Percentiles rank a stretch among this genome's conserved stretches.
Evolutionary conservation across 2,329 filamentous ascomycete genomes (phyloP).

Genomic region (Stachybotrys chlorohalonatus): DNA sequence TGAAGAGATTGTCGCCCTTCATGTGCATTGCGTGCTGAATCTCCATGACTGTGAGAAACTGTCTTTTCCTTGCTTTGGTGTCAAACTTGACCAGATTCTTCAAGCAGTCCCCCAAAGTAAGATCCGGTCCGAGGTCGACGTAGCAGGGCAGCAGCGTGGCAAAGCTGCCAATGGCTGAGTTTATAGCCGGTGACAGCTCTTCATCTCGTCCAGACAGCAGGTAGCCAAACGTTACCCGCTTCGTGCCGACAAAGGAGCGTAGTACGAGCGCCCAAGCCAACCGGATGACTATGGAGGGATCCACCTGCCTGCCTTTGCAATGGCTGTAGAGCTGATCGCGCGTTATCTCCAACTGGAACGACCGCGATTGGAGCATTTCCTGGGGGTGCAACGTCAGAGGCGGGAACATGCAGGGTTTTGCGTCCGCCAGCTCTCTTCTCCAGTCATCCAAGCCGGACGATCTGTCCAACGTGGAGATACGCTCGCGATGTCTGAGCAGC

Average conservation of each 20-base stretch:
- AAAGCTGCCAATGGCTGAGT: slow-evolving; percentile 37
- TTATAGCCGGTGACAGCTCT: slow-evolving; percentile 29
- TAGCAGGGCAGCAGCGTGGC: slow-evolving; percentile 27
- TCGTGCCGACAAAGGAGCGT: slow-evolving; percentile 41
- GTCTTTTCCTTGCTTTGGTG: slow-evolving; percentile 19
- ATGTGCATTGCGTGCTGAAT: slow-evolving; percentile 37
- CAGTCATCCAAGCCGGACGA: slow-evolving; percentile 33
- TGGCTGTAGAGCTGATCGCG: slow-evolving; percentile 34
- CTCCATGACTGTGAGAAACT: slow-evolving; percentile 34
- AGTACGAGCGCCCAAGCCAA: slow-evolving; percentile 53
- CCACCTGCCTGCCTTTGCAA: slow-evolving; percentile 26
- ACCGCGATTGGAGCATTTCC: slow-evolving; percentile 21
- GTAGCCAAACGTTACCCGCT: slow-evolving; percentile 47
- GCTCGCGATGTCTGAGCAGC: slow-evolving; percentile 14
- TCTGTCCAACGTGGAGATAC: slow-evolving; percentile 16
- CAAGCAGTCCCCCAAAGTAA: slow-evolving; percentile 22
- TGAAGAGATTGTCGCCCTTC: slow-evolving; percentile 35
- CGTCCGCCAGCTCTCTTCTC: slow-evolving; percentile 27
- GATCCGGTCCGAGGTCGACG: slow-evolving; percentile 20
- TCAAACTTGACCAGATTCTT: slow-evolving; percentile 19
- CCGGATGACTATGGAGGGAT: slow-evolving; percentile 40
- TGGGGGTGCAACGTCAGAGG: slow-evolving; percentile 19
- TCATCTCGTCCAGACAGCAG: slow-evolving; percentile 35
- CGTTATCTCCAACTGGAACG: slow-evolving; percentile 31
- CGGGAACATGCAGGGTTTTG: slow-evolving; percentile 37